Base-by-base conservation (phyloP, 306 rosid species). In the Acacia confusa region DNA sequence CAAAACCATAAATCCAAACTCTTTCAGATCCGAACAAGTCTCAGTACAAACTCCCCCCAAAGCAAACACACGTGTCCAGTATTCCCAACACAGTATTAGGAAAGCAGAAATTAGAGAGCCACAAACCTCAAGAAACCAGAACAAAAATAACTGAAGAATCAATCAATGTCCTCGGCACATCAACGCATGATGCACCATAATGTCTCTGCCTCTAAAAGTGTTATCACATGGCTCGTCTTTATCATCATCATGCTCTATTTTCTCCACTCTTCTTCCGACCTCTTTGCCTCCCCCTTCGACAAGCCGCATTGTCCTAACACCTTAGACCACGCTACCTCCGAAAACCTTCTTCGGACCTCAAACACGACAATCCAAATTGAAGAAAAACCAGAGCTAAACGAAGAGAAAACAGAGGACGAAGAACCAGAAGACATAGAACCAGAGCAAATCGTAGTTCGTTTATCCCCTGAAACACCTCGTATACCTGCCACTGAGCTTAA, bases 201-300 rank as follows among this genome's bases (percentile, higher is more conserved):
- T 14, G 80, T 25, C 22, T 72, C n/a, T 80, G 82, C 76, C 79
- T 70, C 83, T 60, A 68, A 64, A 84, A 71, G 86, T 84, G 69
- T 84, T 72, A 72, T 88, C 81, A 38, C 86, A 50, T 90, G 92
- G 93, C 66, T 85, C 38, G 72, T 92, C 72, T 84, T 92, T 41
- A 6, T 79, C 63, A 40, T 83, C 43, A 81, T 84, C 63, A 44
- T 84, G 32, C 30, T 90, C 52, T 90, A 85, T 75, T 50, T 94
- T 32, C 79, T 92, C 24, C 83, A 88, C 75, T 90, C 91, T 67
- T 85, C 90, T 67, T 85, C 90, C 88, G 88, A 92, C 48, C 76
- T 82, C 74, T 72, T 91, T 70, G 86, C 89, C 41, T 32, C 44
- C 78, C 41, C 79, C 80, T 25, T 57, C 20, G 70, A 82, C 67